Conservation (phyloP, 768 basidiomycete species). For the Boletus rubescentipes region DNA sequence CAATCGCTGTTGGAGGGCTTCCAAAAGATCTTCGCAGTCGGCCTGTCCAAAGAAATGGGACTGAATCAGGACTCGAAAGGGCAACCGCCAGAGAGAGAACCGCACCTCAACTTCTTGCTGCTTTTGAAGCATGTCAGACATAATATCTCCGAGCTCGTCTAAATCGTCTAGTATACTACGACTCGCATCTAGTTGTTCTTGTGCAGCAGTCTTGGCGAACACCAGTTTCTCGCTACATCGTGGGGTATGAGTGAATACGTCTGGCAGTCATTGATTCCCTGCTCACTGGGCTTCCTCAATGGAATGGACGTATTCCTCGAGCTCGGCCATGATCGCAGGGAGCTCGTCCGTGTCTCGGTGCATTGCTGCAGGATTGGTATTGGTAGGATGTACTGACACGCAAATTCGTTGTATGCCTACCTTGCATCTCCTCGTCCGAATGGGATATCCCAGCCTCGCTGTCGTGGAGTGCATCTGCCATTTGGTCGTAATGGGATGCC, state of each 20-base stretch:
- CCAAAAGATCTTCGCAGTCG: slow-evolving; percentile 53
- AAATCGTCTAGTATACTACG: slow-evolving; percentile 56
- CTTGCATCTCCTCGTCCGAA: slow-evolving; percentile 66
- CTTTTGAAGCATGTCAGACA: slow-evolving; percentile 71
- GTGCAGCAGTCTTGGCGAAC: slow-evolving; percentile 41
- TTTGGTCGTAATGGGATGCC: slow-evolving; percentile 73
- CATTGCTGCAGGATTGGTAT: slow-evolving; percentile 53
- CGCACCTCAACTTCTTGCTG: slow-evolving; percentile 70
- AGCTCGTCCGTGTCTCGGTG: slow-evolving; percentile 78
- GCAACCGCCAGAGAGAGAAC: neutral
- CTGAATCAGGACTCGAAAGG: neutral
- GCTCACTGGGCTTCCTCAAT: slow-evolving; percentile 62
- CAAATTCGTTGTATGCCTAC: slow-evolving; percentile 33
- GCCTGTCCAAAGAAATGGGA: slow-evolving; percentile 32
- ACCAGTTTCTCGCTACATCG: slow-evolving; percentile 51
- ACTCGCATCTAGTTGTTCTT: slow-evolving; percentile 51
- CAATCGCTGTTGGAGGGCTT: slow-evolving; percentile 59
- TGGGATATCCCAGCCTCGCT: slow-evolving; percentile 68
- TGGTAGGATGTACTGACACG: neutral
- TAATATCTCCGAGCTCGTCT: slow-evolving; percentile 76
- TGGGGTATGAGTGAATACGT: slow-evolving; percentile 1
- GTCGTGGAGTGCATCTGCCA: slow-evolving; percentile 65
- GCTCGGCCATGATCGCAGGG: slow-evolving; percentile 68
- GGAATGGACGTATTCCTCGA: slow-evolving; percentile 55
- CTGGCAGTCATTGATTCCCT: neutral